These are phyloP conservation scores for Botryotinia globosa DNA, from an alignment of 2,329 filamentous ascomycete species.

Conservation along the genomic window DNA sequence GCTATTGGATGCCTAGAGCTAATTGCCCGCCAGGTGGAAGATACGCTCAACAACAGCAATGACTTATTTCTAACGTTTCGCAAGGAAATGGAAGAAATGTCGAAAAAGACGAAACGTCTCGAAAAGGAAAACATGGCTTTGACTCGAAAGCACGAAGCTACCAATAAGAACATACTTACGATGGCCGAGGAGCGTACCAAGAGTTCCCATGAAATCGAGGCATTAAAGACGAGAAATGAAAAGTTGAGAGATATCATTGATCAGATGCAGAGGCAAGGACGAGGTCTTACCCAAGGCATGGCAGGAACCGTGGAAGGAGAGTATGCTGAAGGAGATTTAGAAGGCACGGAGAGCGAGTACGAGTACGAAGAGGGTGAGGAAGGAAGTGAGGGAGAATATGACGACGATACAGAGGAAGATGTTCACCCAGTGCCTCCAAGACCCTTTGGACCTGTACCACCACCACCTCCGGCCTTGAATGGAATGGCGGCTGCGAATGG, in stretches of 20 bases:
- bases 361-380: constrained; percentile 59
- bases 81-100: constrained; percentile 99
- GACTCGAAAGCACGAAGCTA: constrained; percentile 89
- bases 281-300: constrained; percentile 67
- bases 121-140: constrained; percentile 94
- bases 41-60: constrained; percentile 97
- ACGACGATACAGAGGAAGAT: constrained; percentile 46
- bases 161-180: constrained; percentile 90
- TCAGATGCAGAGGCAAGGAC: constrained; percentile 92
- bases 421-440: constrained; percentile 35
- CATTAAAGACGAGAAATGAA: constrained; percentile 72
- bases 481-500: constrained; percentile 23
- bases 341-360: constrained; percentile 62
- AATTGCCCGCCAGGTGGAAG: constrained; percentile 76
- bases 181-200: constrained; percentile 92
- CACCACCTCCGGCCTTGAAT: constrained; percentile 35
- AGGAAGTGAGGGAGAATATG: constrained; percentile 42
- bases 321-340: constrained; percentile 53
- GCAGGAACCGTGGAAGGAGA: constrained; percentile 58
- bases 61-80: constrained; percentile 95
- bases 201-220: constrained; percentile 72
- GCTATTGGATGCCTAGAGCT: constrained; percentile 32
- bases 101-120: constrained; percentile 93
- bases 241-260: constrained; percentile 94
- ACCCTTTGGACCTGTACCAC: constrained; percentile 38